Conservation (phyloP, 2,329 filamentous ascomycete genomes). For the Trichoderma sp. region DNA sequence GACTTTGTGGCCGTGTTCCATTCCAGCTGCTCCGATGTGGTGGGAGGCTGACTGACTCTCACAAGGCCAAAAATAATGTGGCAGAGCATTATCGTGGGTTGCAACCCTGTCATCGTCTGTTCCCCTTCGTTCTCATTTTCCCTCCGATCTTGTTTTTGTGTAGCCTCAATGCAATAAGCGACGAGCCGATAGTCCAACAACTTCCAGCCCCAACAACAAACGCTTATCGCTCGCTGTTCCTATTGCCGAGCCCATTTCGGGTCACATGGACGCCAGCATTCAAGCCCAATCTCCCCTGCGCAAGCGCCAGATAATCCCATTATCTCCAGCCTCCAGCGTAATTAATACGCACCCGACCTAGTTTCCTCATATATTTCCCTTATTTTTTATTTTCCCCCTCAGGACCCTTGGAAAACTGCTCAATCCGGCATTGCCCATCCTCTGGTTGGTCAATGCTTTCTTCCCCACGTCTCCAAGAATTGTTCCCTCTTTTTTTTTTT, state of each 20-base stretch:
- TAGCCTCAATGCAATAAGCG: constrained; percentile 1
- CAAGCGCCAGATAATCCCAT: constrained; percentile 3
- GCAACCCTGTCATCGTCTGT: background rate
- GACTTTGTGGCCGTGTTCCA: background rate
- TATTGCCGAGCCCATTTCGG: background rate
- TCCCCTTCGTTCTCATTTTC: background rate
- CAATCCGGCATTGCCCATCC: constrained; percentile 11
- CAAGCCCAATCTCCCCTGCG: background rate
- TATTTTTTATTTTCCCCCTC: background rate
- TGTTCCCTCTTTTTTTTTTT: background rate
- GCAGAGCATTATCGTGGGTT: background rate
- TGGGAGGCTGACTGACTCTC: background rate
- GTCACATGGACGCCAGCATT: constrained; percentile 1
- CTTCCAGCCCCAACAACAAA: background rate
- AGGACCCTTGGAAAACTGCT: constrained; percentile 5
- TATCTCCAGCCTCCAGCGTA: background rate
- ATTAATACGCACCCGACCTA: too few species aligned
- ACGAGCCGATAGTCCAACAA: background rate
- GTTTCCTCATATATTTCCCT: background rate
- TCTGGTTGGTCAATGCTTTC: background rate
- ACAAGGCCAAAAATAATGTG: too few species aligned
- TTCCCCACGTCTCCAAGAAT: background rate
- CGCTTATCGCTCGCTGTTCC: background rate
- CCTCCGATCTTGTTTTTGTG: background rate
- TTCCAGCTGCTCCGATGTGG: background rate